Base-by-base conservation (phyloP, 164 flowering plant genomes). In the Tetrastigma voinierianum region DNA sequence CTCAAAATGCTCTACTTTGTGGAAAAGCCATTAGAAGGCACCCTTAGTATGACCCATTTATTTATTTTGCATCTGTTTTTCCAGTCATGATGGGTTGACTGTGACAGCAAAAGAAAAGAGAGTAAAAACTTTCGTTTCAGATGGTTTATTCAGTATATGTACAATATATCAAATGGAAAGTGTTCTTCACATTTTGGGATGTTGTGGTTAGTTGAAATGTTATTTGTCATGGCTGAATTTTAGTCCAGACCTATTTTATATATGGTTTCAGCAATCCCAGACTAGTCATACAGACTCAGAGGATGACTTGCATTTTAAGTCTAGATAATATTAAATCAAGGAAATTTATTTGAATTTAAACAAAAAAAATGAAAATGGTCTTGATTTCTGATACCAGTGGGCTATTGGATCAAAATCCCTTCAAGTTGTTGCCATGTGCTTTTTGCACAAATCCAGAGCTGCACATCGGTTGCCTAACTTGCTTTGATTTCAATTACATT, bases 21-120 rank as follows among this genome's bases (percentile, higher is more conserved):
- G 91, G 89, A 53, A 82, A 75, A 76, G 91, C 89, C n/a, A 57
- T 69, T 0, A 86, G 85, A 45, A 63, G 66, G 3, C 85, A 61
- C 55, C 25, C 61, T 62, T 82, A 68, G 66, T 13, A 60, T 45
- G 75, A 44, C 47, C 47, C 58, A 49, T 12, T 59, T 44, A 46
- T 25, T 2, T 23, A 23, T 9, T 13, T 12, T 1, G 45, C 49
- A 10, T 10, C 14, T 20, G 46, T n/a, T 57, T 70, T 20, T 56
- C 10, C 14, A 67, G 80, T 76, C 80, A 76, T 72, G 80, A 72
- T 52, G 51, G 80, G 18, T 62, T 76, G 80, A 67, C 80, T 72
- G 57, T 24, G 46, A 19, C 6, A 49, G 52, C 2, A 32, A 25
- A 51, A 23, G 46, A 10, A 19, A 52, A 51, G 46, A 44, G 13